Conservation (phyloP, 164 flowering plant genomes). For the Umbellularia californica region DNA sequence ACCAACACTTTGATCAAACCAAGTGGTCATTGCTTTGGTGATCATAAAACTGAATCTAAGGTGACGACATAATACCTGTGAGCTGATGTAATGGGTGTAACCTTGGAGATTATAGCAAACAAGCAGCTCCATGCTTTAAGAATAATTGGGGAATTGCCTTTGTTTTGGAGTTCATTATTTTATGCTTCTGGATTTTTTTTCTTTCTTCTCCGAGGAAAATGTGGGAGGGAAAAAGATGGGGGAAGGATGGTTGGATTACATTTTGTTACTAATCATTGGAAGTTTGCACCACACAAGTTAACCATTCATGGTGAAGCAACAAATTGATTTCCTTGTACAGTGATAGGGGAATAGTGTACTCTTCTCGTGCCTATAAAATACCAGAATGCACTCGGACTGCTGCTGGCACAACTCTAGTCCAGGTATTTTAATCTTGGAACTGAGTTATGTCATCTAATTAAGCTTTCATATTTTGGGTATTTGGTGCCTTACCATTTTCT, state of each 20-base stretch:
- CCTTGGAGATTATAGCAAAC: too few species aligned
- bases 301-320: not conserved
- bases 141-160: not conserved
- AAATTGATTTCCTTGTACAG: constrained; percentile 35
- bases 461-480: not conserved
- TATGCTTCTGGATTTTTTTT: not conserved
- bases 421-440: constrained; percentile 35
- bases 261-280: not conserved
- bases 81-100: too few species aligned
- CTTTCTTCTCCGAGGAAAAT: too few species aligned
- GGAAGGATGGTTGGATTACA: not conserved
- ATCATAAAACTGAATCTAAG: too few species aligned
- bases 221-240: too few species aligned
- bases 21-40: too few species aligned
- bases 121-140: too few species aligned
- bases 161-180: too few species aligned
- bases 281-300: not conserved
- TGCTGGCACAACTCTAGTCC: constrained; percentile 92
- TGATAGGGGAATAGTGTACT: constrained; percentile 89
- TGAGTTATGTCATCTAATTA: not conserved
- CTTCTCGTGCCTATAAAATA: constrained; percentile 86
- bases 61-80: too few species aligned
- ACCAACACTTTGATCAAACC: too few species aligned
- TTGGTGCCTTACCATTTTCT: not conserved
- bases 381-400: constrained; percentile 89